Evolutionary conservation across 1,284 basidiomycete species (phyloP).

Genomic region (Cutaneotrichosporon sp.): DNA sequence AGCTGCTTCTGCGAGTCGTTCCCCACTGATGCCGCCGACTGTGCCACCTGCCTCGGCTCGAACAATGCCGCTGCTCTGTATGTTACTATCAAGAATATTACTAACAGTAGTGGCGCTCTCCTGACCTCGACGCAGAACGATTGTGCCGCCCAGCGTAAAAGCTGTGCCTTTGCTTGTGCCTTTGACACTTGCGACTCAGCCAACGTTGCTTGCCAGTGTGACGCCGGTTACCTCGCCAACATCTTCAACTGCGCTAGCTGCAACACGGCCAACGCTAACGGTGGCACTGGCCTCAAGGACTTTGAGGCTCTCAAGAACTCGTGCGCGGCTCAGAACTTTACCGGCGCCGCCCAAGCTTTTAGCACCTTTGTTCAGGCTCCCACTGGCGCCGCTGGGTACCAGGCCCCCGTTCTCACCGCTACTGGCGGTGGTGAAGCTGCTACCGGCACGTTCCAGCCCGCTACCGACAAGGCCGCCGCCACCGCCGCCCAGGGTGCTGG

Average conservation of each 20-base stretch:
- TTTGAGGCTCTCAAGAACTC: slow-evolving; percentile 43
- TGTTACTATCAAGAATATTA: neutral
- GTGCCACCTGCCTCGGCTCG: slow-evolving; percentile 43
- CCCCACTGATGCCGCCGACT: slow-evolving; percentile 42
- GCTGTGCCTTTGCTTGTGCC: slow-evolving; percentile 45
- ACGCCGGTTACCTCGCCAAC: slow-evolving; percentile 44
- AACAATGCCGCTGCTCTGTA: slow-evolving; percentile 45
- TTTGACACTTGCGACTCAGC: slow-evolving; percentile 42
- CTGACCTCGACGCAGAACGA: slow-evolving; percentile 36
- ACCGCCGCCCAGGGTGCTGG: slow-evolving; percentile 13
- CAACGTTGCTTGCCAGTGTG: slow-evolving; percentile 49
- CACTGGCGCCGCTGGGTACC: slow-evolving; percentile 36
- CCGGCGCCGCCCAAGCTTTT: slow-evolving; percentile 38
- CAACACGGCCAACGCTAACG: slow-evolving; percentile 51
- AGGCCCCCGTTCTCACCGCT: slow-evolving; percentile 46
- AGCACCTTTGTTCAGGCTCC: slow-evolving; percentile 33
- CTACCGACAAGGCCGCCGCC: slow-evolving; percentile 19
- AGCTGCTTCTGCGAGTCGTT: slow-evolving; percentile 49
- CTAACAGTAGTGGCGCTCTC: slow-evolving; percentile 23
- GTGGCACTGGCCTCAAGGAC: slow-evolving; percentile 35
- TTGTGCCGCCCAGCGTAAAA: slow-evolving; percentile 32
- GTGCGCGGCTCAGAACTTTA: slow-evolving; percentile 46
- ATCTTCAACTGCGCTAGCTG: slow-evolving; percentile 53
- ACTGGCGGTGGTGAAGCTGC: slow-evolving; percentile 48
- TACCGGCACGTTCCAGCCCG: slow-evolving; percentile 33